These are phyloP conservation scores for Dendrocalamus latiflorus DNA, from an alignment of 202 grass and related monocot species.

Conservation along the genomic window DNA sequence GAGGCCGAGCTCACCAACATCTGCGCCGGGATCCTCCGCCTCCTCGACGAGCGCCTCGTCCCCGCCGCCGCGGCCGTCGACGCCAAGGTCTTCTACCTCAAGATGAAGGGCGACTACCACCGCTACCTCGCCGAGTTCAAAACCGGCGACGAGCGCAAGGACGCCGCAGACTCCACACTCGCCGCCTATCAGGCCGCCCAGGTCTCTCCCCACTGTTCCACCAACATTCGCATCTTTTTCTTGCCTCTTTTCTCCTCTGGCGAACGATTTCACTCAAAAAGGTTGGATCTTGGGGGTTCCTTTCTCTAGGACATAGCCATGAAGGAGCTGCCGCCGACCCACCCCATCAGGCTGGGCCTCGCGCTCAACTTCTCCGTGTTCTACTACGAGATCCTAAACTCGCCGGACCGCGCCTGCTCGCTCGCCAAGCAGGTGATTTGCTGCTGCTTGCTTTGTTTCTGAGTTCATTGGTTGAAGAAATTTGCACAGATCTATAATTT, in stretches of 20 bases:
- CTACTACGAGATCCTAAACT: conserved; percentile 98
- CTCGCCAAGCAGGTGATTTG: conserved; percentile 78
- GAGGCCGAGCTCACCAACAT: conserved; percentile 75
- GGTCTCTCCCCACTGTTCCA: conserved; percentile 12
- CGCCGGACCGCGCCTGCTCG: conserved; percentile 83
- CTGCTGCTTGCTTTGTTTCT: neutral
- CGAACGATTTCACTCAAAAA: conserved; percentile 1
- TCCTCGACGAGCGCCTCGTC: conserved; percentile 71
- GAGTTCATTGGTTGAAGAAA: neutral
- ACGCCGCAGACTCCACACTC: conserved; percentile 75
- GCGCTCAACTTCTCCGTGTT: conserved; percentile 97
- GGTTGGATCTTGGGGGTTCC: conserved; percentile 12
- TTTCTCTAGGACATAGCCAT: conserved; percentile 62
- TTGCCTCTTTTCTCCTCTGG: neutral
- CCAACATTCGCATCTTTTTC: neutral
- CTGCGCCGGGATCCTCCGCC: conserved; percentile 75
- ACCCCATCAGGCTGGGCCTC: conserved; percentile 85
- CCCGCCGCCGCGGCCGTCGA: conserved; percentile 46
- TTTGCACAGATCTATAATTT: conserved; percentile 18
- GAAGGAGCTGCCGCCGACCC: conserved; percentile 77
- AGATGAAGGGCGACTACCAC: conserved; percentile 99
- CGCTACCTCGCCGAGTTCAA: conserved; percentile 98
- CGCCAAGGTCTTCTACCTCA: conserved; percentile 92
- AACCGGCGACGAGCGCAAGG: conserved; percentile 76
- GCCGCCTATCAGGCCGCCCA: conserved; percentile 83